Conservation (phyloP, 352 stramenopile genomes). For the Globisporangium sylvaticum region DNA sequence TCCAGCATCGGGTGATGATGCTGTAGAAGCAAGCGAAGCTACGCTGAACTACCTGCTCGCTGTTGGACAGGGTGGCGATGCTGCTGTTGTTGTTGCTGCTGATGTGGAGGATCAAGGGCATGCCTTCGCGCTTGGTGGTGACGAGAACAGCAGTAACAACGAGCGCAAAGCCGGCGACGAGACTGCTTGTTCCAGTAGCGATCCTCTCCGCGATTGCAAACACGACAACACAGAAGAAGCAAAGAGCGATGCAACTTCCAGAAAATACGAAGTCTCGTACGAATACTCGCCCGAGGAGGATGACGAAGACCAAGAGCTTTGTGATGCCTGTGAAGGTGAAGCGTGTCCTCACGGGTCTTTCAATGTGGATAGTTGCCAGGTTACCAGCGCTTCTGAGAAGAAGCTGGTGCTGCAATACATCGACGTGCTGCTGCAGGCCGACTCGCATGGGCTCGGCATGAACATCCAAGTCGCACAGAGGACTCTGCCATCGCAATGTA, state of each 20-base stretch:
- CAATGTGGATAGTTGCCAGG: neutral
- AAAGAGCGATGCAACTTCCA: neutral
- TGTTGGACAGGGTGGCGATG: neutral
- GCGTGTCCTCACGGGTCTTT: neutral
- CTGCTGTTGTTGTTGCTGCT: neutral
- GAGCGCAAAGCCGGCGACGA: neutral
- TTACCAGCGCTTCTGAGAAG: neutral
- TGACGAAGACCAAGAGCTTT: neutral
- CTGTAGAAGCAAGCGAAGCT: neutral
- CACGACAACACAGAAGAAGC: neutral
- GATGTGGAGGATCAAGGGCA: neutral
- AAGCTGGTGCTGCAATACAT: slow-evolving; percentile 16
- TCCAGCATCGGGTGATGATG: neutral
- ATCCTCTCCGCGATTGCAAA: neutral
- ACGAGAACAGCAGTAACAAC: neutral
- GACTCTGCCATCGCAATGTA: neutral
- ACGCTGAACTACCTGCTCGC: neutral
- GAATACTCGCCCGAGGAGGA: slow-evolving; percentile 10
- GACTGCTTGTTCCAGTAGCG: neutral
- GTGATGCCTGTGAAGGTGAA: neutral
- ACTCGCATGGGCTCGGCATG: slow-evolving; percentile 41
- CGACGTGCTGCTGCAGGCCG: slow-evolving; percentile 51
- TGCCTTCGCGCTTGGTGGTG: neutral
- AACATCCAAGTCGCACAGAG: slow-evolving; percentile 22
- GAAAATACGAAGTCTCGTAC: slow-evolving; percentile 5